Conservation (phyloP, 371 early-diverging fungal genomes). For the Zopfochytrium polystomum region DNA sequence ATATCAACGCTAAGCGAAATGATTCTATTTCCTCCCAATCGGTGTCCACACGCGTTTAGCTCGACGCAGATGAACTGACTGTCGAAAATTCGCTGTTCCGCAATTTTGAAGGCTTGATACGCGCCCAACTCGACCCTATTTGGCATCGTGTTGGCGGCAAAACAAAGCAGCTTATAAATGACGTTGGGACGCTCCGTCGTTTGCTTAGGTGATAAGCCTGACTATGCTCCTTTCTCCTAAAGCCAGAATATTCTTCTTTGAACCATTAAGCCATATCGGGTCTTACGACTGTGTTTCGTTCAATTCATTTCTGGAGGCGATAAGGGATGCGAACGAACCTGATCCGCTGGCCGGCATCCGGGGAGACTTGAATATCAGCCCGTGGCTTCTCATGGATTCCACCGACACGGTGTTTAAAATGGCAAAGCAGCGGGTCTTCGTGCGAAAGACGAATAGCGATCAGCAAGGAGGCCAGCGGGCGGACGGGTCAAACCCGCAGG, state of each 20-base stretch:
- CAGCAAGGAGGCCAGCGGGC: neutral
- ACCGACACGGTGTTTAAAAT: conserved; percentile 67
- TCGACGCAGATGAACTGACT: conserved; percentile 80
- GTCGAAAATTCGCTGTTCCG: conserved; percentile 81
- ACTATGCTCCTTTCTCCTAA: too few species aligned
- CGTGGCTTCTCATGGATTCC: conserved; percentile 86
- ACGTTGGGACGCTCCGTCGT: conserved; percentile 68
- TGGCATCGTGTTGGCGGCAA: conserved; percentile 81
- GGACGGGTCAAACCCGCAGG: neutral
- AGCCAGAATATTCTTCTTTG: too few species aligned
- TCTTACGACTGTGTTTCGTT: conserved; percentile 88
- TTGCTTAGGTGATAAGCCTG: conserved; percentile 53
- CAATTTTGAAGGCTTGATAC: conserved; percentile 74
- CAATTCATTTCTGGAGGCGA: conserved; percentile 77
- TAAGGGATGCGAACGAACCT: conserved; percentile 55
- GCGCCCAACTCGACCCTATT: conserved; percentile 74
- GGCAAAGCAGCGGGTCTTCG: conserved; percentile 66
- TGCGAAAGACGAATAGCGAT: conserved; percentile 19
- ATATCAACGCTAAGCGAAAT: too few species aligned
- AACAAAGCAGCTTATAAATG: conserved; percentile 72
- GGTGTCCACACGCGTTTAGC: conserved; percentile 40
- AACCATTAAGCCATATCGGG: conserved; percentile 55
- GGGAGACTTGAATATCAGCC: conserved; percentile 29
- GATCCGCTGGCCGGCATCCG: conserved; percentile 32
- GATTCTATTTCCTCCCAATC: too few species aligned